These are phyloP conservation scores for Tympanopsis confertula DNA, from an alignment of 2,329 filamentous ascomycete species.

Conservation along the genomic window DNA sequence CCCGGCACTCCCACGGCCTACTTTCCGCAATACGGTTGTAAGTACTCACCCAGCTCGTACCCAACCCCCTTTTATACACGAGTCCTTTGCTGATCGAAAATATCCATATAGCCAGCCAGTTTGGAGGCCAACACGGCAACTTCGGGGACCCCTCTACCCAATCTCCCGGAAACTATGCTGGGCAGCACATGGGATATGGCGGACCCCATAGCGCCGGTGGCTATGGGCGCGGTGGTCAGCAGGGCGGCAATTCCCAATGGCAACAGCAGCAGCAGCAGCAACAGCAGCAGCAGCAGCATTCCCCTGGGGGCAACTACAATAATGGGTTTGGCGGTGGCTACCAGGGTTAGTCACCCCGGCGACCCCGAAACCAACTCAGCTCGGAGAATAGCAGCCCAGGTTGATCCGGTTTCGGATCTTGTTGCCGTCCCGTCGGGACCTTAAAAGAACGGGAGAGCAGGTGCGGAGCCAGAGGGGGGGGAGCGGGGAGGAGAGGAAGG, in stretches of 20 bases:
- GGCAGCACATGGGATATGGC: slow-evolving; percentile 55
- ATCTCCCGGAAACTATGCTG: slow-evolving; percentile 52
- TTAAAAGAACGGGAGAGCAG: too few relatives aligned
- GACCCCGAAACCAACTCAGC: background rate
- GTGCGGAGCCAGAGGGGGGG: too few relatives aligned
- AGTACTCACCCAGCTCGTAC: slow-evolving; percentile 46
- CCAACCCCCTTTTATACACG: too few relatives aligned
- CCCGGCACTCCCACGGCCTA: slow-evolving; percentile 70
- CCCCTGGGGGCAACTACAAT: slow-evolving; percentile 29
- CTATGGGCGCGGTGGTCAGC: slow-evolving; percentile 64
- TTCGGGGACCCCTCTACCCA: slow-evolving; percentile 51
- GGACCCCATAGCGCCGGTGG: slow-evolving; percentile 64
- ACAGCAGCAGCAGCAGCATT: slow-evolving; percentile 43
- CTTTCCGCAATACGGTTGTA: slow-evolving; percentile 87
- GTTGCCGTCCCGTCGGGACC: too few relatives aligned
- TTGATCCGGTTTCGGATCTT: too few relatives aligned
- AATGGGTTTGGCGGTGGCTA: slow-evolving; percentile 47
- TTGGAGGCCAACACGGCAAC: slow-evolving; percentile 55
- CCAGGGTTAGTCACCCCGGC: slow-evolving; percentile 34
- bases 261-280: slow-evolving; percentile 41
- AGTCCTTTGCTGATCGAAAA: background rate
- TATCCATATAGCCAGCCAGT: slow-evolving; percentile 23
- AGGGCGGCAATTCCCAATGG: slow-evolving; percentile 19
- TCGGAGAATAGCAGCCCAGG: too few relatives aligned
- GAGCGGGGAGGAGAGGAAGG: too few relatives aligned